Evolutionary conservation across 192 early-diverging fungal species (phyloP), one percentile per base, ranked within the genome.

Genomic region (Podochytrium sp.): DNA sequence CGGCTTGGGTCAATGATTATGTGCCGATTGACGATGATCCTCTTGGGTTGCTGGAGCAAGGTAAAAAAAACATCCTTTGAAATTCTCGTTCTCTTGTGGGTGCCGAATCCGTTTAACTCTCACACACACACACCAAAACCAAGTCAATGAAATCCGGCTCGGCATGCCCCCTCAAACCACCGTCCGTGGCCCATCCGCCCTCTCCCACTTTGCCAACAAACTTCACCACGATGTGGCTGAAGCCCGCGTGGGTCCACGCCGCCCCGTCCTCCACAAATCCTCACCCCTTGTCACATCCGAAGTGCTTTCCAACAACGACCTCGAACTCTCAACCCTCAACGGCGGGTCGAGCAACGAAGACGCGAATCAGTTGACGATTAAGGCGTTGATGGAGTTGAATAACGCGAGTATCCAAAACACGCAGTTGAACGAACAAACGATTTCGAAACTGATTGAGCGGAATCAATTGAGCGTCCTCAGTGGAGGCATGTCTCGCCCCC

Each of bases 361-460:
- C 20, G 74, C 79, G 23, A 68, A 76, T 40, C 47, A 83, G 33
- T 14, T 76, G 20, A 86, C 86, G 1, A 89, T 90, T 47, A 72
- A 75, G 10, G 63, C 81, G 4, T 65, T 89, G 16, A 79, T 81
- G 34, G 84, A 87, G 32, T 32, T 80, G 52, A 90, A 90, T 62
- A 69, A 80, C 5, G 79, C 83, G 39, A 84, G 84, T 18, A 78
- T 86, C 29, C 88, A 91, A 66, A 85, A 81, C 43, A 57, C 80
- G 2, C 83, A 85, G 64, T 56, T 91, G 50, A 92, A 88, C 62
- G 90, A 92, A 70, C 84, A 84, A 23, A 91, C 91, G 1, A 91
- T 92, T 30, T 89, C 91, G 14, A 86, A 87, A 65, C 84, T 90
- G 71, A 92, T 92, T 76, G 91, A 92, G 71, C 79, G 86, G 29